Evolutionary conservation across 768 basidiomycete species (phyloP).

Genomic region (Suillus placidus): DNA sequence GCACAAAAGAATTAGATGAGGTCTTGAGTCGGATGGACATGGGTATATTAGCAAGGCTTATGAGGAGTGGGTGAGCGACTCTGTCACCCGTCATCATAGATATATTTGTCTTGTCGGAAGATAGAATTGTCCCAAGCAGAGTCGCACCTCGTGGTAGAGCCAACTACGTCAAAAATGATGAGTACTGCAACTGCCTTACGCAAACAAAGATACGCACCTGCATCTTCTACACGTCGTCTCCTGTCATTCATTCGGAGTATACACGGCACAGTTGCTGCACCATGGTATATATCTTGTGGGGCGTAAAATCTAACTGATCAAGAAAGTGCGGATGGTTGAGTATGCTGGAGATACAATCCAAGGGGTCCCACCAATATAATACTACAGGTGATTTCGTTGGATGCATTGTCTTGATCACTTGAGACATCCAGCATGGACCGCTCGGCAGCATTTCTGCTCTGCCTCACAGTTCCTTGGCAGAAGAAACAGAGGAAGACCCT

Average conservation of each 20-base stretch:
- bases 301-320: conserved; percentile 22
- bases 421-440: too few species aligned
- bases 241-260: conserved; percentile 26
- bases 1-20: conserved; percentile 24
- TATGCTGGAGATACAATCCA: not conserved
- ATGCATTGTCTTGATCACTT: too few species aligned
- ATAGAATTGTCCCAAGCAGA: conserved; percentile 27
- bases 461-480: too few species aligned
- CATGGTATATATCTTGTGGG: conserved; percentile 16
- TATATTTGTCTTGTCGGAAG: conserved; percentile 38
- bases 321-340: conserved; percentile 12
- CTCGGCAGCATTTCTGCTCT: too few species aligned
- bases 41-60: conserved; percentile 35
- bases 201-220: not conserved
- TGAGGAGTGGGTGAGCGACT: conserved; percentile 32
- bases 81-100: conserved; percentile 33
- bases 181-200: not conserved
- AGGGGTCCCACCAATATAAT: not conserved
- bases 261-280: conserved; percentile 9
- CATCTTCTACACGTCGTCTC: conserved; percentile 22
- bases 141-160: conserved; percentile 20
- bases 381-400: too few species aligned
- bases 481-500: too few species aligned
- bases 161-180: conserved; percentile 8
- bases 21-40: conserved; percentile 31